A percentile compares a stretch with the other conserved stretches of the same genome.
These are phyloP conservation scores for Starmerella apis DNA, from an alignment of 805 yeast species.

Conservation along the genomic window DNA sequence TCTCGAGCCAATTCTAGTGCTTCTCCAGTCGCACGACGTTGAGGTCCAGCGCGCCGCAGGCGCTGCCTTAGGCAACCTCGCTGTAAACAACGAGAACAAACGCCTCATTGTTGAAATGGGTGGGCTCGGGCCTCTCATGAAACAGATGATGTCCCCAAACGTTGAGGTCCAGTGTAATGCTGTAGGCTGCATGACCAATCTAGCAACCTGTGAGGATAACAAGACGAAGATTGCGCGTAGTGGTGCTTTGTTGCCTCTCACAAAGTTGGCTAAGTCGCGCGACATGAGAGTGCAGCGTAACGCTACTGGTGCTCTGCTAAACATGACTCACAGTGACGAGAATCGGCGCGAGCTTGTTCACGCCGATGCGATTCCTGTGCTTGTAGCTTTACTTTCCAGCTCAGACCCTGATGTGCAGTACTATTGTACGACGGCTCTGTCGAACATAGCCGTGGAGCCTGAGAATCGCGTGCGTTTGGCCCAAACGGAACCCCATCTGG, in stretches of 20 bases:
- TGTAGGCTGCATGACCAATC: constrained; percentile 94
- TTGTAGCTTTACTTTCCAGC: constrained; percentile 74
- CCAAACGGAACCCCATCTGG: constrained; percentile 85
- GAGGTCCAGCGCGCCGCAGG: constrained; percentile 98
- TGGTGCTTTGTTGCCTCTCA: constrained; percentile 90
- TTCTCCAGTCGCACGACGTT: constrained; percentile 75
- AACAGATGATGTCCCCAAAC: constrained; percentile 94
- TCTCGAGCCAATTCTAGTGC: constrained; percentile 80
- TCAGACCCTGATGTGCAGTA: constrained; percentile 95
- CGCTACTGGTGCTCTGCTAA: constrained; percentile 94
- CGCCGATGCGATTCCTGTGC: constrained; percentile 96
- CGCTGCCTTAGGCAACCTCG: constrained; percentile 96
- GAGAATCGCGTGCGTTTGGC: constrained; percentile 77
- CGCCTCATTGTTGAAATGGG: constrained; percentile 94
- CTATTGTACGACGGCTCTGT: constrained; percentile 93
- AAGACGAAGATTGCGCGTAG: constrained; percentile 91
- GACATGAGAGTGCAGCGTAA: constrained; percentile 95
- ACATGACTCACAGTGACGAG: constrained; percentile 96
- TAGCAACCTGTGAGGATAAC: constrained; percentile 96
- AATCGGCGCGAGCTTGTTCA: constrained; percentile 92
- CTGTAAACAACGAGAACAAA: constrained; percentile 92
- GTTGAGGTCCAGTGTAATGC: constrained; percentile 99
- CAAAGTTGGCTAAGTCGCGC: constrained; percentile 85
- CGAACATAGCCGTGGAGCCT: constrained; percentile 95
- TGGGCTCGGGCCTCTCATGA: constrained; percentile 87